phyloP scores from a whole-genome alignment of 208 protist genomes.

The Tritrichomonas foetus region DNA sequence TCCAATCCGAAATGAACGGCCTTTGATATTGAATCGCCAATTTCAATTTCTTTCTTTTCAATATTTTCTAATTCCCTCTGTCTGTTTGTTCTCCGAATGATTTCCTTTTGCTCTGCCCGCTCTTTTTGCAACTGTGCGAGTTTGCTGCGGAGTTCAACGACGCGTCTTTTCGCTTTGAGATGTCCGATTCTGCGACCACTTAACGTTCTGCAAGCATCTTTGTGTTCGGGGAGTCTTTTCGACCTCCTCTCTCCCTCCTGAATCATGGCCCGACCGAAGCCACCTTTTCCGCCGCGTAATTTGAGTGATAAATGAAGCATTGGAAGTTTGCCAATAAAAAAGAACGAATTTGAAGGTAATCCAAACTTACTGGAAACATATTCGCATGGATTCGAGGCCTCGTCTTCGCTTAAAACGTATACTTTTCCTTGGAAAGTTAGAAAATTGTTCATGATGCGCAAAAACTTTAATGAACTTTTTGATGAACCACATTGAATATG shows the following conservation, averaged over 20 bases:
- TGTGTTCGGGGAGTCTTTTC: not conserved
- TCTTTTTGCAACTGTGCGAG: not conserved
- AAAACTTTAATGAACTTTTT: too few species aligned
- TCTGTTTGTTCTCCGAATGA: not conserved
- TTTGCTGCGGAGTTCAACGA: not conserved
- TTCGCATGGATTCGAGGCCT: too few species aligned
- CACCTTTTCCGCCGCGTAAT: not conserved
- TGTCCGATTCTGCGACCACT: not conserved
- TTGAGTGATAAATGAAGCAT: not conserved
- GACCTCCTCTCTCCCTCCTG: constrained; percentile 30
- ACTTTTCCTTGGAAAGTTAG: too few species aligned
- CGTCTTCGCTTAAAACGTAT: too few species aligned
- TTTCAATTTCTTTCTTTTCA: not conserved
- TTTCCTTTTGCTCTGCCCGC: not conserved
- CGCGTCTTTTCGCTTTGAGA: not conserved
- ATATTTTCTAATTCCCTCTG: not conserved
- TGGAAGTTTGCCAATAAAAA: too few species aligned
- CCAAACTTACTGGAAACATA: too few species aligned
- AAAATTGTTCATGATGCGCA: too few species aligned
- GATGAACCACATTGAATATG: too few species aligned
- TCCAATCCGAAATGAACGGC: not conserved
- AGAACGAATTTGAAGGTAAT: too few species aligned
- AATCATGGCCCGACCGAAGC: not conserved
- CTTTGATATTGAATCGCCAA: not conserved
- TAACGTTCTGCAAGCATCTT: constrained; percentile 32